Base-by-base conservation (phyloP, 2,329 filamentous ascomycete genomes). In the Polychaeton citri region DNA sequence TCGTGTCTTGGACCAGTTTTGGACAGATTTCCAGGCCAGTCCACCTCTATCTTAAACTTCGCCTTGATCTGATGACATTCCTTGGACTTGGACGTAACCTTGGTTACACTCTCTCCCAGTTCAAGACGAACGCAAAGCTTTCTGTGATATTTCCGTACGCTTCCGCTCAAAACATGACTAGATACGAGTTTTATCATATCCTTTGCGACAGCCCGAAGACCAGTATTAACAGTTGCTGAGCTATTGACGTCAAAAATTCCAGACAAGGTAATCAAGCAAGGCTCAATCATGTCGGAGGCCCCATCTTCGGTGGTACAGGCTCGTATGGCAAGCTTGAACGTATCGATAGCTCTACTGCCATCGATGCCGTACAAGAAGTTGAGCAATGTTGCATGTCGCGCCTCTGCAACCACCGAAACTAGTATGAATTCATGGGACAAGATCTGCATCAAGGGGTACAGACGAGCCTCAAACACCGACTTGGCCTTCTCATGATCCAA, bases 1-100 rank as follows among this genome's bases (percentile, higher is more conserved):
- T 86, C 77, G 43, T 87, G 80, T 0, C 81, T 68, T 0, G 79
- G 79, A 0, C 81, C 81, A 1, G 78, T 15, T 8, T 44, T 42
- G 7, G 52, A 58, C 3, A 60, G 43, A 21, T 42, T 40, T 19
- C 58, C 57, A 21, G 58, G 59, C 40, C 18, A 41, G 24, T 48
- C 47, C 5, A 33, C 33, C 7, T 21, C 5, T 4, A 47, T 13
- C 12, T 38, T 21, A 32, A 46, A 46, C 4, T 26, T 32, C 4
- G 32, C 13, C 6, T 34, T 37, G 15, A 10, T 9, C 3, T 15
- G 10, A 19, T 17, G 19, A 15, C 26, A 12, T 9, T 24, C 10
- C 8, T 35, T 36, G n/a, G 30, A 17, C 7, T 30, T 19, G 7
- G 17, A 7, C 10, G 19, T 21, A n/a, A n/a, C 15, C 13, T 12